A percentile compares a stretch with the other conserved stretches of the same genome.
phyloP scores from a whole-genome alignment of 257 asterid genomes.

The Vinca minor region DNA sequence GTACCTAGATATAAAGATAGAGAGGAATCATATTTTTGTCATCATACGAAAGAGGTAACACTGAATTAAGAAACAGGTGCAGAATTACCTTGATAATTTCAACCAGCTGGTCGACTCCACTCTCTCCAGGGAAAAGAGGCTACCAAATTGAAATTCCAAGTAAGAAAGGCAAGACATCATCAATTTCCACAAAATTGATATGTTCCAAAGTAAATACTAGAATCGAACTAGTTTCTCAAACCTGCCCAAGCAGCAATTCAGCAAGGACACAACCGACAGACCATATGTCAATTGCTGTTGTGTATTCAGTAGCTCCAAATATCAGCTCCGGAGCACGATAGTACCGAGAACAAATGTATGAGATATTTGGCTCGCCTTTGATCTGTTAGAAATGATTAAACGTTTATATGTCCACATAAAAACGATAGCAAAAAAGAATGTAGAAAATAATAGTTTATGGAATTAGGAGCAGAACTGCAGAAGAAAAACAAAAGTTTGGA shows the following conservation, averaged over 20 bases:
- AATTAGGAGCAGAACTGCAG: too few relatives aligned
- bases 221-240: constrained; percentile 15
- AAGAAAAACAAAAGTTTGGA: too few relatives aligned
- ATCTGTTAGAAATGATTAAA: constrained; percentile 37
- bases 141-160: constrained; percentile 15
- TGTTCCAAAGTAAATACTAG: neutral
- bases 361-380: constrained; percentile 82
- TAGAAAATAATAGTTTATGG: too few relatives aligned
- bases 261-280: constrained; percentile 91
- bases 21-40: neutral
- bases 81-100: constrained; percentile 67
- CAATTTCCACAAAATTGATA: neutral
- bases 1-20: constrained; percentile 34
- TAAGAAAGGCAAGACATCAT: constrained; percentile 8
- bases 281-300: constrained; percentile 79
- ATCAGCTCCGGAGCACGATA: constrained; percentile 80
- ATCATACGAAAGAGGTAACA: neutral
- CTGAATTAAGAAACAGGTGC: constrained; percentile 8
- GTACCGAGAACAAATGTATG: constrained; percentile 74
- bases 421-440: neutral
- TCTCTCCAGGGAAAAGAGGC: constrained; percentile 89
- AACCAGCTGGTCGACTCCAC: constrained; percentile 86
- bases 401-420: too few relatives aligned
- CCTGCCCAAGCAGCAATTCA: constrained; percentile 88
- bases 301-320: constrained; percentile 78